phyloP scores from a whole-genome alignment of 75 land plant species.

The Sequoia sempervirens region DNA sequence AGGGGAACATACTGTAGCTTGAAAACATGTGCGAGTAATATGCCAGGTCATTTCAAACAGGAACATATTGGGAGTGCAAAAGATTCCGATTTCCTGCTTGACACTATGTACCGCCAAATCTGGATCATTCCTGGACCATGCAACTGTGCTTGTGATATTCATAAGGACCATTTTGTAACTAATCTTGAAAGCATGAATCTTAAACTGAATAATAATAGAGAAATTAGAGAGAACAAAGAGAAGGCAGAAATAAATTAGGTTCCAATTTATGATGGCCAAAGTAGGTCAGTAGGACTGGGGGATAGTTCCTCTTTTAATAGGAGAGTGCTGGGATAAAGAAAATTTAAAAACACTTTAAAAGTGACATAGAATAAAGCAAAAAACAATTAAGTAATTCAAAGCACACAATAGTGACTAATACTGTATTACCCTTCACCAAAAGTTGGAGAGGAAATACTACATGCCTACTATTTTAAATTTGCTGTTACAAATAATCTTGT shows the following conservation, averaged over 20 bases:
- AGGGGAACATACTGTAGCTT: neutral
- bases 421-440: neutral
- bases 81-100: neutral
- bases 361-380: neutral
- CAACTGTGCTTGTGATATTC: neutral
- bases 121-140: neutral
- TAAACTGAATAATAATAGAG: neutral
- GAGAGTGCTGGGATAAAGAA: neutral
- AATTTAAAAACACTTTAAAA: neutral
- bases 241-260: no score
- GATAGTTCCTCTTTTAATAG: no score
- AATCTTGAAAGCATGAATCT: neutral
- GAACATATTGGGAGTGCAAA: neutral
- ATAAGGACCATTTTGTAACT: neutral
- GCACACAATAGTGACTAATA: neutral
- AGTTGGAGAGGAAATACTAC: neutral
- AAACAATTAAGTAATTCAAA: neutral
- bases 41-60: neutral
- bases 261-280: no score
- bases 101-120: neutral
- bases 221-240: neutral
- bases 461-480: neutral
- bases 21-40: neutral
- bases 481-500: neutral
- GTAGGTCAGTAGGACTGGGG: neutral